These are phyloP conservation scores for Sordaria brevicollis DNA, from an alignment of 495 filamentous ascomycete species.

Conservation along the genomic window DNA sequence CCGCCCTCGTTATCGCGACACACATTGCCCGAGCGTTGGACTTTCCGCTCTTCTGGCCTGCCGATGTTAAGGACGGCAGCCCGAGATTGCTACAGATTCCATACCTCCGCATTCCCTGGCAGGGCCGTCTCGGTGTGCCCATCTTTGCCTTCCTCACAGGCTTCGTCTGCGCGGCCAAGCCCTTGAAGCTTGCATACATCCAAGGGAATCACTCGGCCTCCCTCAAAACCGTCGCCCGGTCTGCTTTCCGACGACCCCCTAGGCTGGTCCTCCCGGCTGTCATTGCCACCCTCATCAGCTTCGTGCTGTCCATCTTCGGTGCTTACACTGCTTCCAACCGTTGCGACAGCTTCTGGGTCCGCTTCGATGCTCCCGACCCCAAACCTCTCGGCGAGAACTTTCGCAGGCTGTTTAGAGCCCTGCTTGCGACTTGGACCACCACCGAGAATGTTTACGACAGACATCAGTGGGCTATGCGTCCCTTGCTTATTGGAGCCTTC, in stretches of 20 bases:
- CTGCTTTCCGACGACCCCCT: slow-evolving; percentile 53
- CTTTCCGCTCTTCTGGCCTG: slow-evolving; percentile 45
- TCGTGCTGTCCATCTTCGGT: slow-evolving; percentile 44
- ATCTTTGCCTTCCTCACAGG: slow-evolving; percentile 59
- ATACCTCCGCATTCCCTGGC: slow-evolving; percentile 50
- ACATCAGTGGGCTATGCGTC: slow-evolving; percentile 57
- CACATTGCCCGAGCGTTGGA: slow-evolving; percentile 53
- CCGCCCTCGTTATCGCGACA: slow-evolving; percentile 51
- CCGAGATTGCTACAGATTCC: slow-evolving; percentile 49
- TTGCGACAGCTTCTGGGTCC: slow-evolving; percentile 50
- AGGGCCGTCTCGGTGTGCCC: slow-evolving; percentile 53
- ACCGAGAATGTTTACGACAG: slow-evolving; percentile 50
- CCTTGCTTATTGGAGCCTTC: slow-evolving; percentile 51
- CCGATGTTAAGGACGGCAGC: slow-evolving; percentile 31
- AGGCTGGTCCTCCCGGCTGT: slow-evolving; percentile 50
- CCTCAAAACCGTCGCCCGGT: slow-evolving; percentile 46
- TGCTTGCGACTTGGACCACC: slow-evolving; percentile 47
- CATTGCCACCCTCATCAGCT: slow-evolving; percentile 49
- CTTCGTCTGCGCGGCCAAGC: slow-evolving; percentile 57
- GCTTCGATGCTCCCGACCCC: slow-evolving; percentile 36
- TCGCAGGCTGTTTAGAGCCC: slow-evolving; percentile 30
- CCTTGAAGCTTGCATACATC: slow-evolving; percentile 45
- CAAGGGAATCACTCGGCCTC: slow-evolving; percentile 41
- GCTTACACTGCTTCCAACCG: slow-evolving; percentile 44
- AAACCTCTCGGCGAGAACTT: slow-evolving; percentile 24